Base-by-base conservation (phyloP, 106 monocot genomes). In the Allium cepa region DNA sequence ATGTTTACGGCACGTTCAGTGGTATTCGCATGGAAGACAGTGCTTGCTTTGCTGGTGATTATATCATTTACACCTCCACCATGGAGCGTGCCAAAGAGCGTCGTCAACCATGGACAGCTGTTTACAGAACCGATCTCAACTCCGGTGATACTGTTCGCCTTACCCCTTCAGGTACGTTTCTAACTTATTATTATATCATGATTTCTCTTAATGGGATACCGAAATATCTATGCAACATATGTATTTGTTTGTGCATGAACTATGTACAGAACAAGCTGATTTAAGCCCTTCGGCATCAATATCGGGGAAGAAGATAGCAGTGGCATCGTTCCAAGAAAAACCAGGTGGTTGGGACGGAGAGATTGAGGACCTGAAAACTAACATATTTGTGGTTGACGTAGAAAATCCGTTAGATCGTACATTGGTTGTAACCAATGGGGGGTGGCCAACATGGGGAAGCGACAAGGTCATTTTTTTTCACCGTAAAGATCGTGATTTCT, bases 1-100 rank as follows among this genome's bases (percentile, higher is more conserved):
- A 60, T 26, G 17, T 60, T 60, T 27, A 22, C 60, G 17, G 17
- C 60, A 8, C 60, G 15, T 60, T 17, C 60, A 27, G 27, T 9
- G 60, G 17, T 17, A 26, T 60, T 26, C 60, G 60, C 22, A 60
- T 60, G 60, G 60, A 60, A 26, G 60, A 60, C 60, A 60, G 60
- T 26, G 60, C 26, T 26, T 60, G 60, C 17, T 13, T 26, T 17
- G 60, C 60, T 26, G 60, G 60, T 60, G 60, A 60, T 60, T 26
- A 26, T 27, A 17, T 60, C 60, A 26, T 60, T 26, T 60, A 60
- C 11, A 26, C 27, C 60, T 22, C 17, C 60, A 60, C 60, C 60
- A 60, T 4, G 60, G 60, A 60, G 3, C 60, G 26, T 26, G 60
- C 60, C 11, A 26, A 10, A 10, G 60, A 60, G 5, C 60, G 60